Evolutionary conservation across 768 basidiomycete species (phyloP), one percentile per base, ranked within the genome.

Genomic region (Gautieria morchelliformis): DNA sequence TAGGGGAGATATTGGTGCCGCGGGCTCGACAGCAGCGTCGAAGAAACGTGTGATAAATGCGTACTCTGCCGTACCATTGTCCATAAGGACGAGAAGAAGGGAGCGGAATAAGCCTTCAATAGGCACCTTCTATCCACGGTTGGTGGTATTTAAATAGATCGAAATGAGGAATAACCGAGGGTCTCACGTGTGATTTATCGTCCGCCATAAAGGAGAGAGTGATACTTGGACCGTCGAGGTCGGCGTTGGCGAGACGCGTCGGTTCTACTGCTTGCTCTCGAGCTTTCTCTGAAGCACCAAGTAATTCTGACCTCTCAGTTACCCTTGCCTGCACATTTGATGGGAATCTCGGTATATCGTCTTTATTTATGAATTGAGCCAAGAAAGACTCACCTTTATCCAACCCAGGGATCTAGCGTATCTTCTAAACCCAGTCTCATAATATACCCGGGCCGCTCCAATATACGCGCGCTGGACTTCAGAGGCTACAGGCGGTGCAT

Each of bases 41-140:
- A 98, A 98, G 74, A 99, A 98, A 0, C 82, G 73, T 10, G 83
- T 81, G 52, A 96, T 71, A 64, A 98, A 98, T 1, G 84, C 76
- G 70, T 93, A 95, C 71, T 98, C 95, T 30, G 93, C 82, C 1
- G 89, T 89, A 4, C 90, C 86, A 66, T 99, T 98, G 72, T 97
- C 93, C 80, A 95, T 84, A 59, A 98, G 81, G 53, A 96, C 94
- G 52, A 98, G 74, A 49, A 93, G 72, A 24, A 92, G 72, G 0
- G 94, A 95, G 24, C 95, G 84, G 61, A 92, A 76, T 22, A 97
- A 74, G 0, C 85, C 85, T 72, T 98, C 96, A 1, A 86, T 68
- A 0, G 87, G 81, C 62, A 88, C 86, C 82, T 81, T 89, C 94
- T 87, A 68, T 50, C 40, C 15, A 44, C 12, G 44, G 17, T 22